A percentile compares a stretch with the other conserved stretches of the same genome.
Conservation (phyloP, 768 basidiomycete genomes). For the Mrakia blollopis region DNA sequence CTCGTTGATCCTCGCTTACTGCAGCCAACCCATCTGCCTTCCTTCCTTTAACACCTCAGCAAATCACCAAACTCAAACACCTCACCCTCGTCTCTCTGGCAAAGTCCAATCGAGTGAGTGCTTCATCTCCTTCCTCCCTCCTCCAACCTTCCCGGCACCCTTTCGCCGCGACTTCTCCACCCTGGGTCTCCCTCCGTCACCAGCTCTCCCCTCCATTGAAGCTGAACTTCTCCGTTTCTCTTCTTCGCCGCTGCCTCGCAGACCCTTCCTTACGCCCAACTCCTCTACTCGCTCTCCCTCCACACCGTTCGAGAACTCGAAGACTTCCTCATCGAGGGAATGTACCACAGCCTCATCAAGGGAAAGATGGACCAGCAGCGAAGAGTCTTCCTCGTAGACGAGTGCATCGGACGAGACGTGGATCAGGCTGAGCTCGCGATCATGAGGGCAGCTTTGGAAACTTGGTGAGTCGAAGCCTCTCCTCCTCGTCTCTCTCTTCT, state of each 20-base stretch:
- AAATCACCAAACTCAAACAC: slow-evolving; percentile 84
- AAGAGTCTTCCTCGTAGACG: slow-evolving; percentile 82
- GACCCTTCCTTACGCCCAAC: slow-evolving; percentile 64
- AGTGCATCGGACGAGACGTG: slow-evolving; percentile 85
- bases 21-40: slow-evolving; percentile 62
- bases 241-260: slow-evolving; percentile 10
- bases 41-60: slow-evolving; percentile 65
- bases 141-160: background rate
- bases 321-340: slow-evolving; percentile 93
- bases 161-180: background rate
- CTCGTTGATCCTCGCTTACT: slow-evolving; percentile 6
- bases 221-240: slow-evolving; percentile 12
- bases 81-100: slow-evolving; percentile 85
- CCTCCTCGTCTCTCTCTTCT: slow-evolving; percentile 47
- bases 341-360: slow-evolving; percentile 81
- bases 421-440: slow-evolving; percentile 28
- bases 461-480: slow-evolving; percentile 40
- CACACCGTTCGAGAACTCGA: slow-evolving; percentile 81
- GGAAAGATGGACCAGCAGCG: slow-evolving; percentile 93
- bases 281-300: slow-evolving; percentile 68
- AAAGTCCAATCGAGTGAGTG: slow-evolving; percentile 64
- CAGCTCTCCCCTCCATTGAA: background rate
- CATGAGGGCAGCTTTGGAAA: slow-evolving; percentile 36
- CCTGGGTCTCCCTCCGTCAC: too few species aligned
- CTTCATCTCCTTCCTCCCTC: background rate